Base-by-base conservation (phyloP, 1,284 basidiomycete genomes). In the Pterula multifida region DNA sequence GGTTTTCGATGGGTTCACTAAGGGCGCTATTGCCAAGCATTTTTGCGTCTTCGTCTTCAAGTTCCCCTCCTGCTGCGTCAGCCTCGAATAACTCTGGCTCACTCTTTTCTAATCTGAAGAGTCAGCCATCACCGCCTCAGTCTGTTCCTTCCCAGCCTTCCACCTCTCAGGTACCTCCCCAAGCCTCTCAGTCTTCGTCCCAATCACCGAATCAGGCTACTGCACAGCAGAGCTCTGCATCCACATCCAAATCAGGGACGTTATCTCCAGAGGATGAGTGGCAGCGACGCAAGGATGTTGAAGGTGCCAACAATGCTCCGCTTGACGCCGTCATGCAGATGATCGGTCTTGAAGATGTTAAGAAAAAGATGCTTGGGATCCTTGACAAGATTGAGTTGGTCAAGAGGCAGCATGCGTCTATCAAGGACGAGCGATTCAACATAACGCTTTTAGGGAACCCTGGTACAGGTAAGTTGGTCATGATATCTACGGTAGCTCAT, bases 391-490 rank as follows among this genome's bases (percentile, higher is more conserved):
- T 80, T 6, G 78, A 79, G 13, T 61, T 66, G 0, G 62, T 64
- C 46, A 63, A 56, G 11, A 66, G 76, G 6, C 78, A 81, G 60
- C 63, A 63, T 3, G 58, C 65, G 0, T 66, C 71, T 2, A 55
- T 76, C n/a, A 66, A 70, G 22, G 63, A 68, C 17, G 76, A 79
- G 47, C 65, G 77, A 2, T 71, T 77, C 52, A 79, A 81, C 55
- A 66, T 70, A 3, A 67, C 67, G n/a, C 62, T 81, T 15, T 66
- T 79, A 1, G 79, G 78, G 6, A 81, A 80, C 56, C 78, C 77
- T 3, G 78, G 78, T n/a, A 80, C 78, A 56, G 77, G 78, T 76
- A 46, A 32, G 61, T 54, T 17, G 2, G n/a, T n/a, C n/a, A n/a
- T n/a, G n/a, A n/a, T n/a, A n/a, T 21, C 2, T 12, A n/a, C n/a